Conservation (phyloP, 2,329 filamentous ascomycete genomes). For the Scolecobasidium constrictum region DNA sequence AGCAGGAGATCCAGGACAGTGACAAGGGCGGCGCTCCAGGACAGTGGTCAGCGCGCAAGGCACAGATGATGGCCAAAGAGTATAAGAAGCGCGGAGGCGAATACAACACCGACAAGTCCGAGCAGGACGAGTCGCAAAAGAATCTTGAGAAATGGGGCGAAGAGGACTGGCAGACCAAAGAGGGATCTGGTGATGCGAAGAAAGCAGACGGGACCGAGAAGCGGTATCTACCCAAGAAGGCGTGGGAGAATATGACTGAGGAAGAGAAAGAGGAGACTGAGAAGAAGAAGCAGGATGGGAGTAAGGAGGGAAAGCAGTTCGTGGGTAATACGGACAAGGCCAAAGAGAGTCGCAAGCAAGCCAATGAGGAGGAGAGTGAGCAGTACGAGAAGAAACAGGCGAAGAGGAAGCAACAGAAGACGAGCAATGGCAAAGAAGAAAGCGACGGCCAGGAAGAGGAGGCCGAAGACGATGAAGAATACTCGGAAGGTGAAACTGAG, state of each 20-base stretch:
- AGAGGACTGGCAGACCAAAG: constrained; percentile 41
- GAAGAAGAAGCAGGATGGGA: constrained; percentile 24
- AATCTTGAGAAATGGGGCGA: constrained; percentile 34
- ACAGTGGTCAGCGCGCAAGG: constrained; percentile 39
- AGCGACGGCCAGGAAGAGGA: constrained; percentile 3
- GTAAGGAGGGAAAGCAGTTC: constrained; percentile 32
- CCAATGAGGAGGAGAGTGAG: constrained; percentile 19
- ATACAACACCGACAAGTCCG: constrained; percentile 34
- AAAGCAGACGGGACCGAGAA: constrained; percentile 32
- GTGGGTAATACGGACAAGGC: constrained; percentile 33
- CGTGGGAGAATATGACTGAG: constrained; percentile 37
- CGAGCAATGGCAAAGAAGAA: no score
- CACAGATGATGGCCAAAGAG: constrained; percentile 35
- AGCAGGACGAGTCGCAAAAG: constrained; percentile 33
- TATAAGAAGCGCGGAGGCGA: constrained; percentile 37
- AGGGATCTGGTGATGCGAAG: constrained; percentile 33
- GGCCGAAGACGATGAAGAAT: background rate
- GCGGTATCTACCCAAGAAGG: constrained; percentile 36
- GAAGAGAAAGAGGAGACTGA: constrained; percentile 33
- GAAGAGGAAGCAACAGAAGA: no score
- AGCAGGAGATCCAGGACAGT: constrained; percentile 33
- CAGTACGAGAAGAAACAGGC: constrained; percentile 16
- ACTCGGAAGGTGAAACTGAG: no score
- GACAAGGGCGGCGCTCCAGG: constrained; percentile 38
- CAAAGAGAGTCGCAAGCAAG: constrained; percentile 28